Conservation (phyloP, 257 asterid genomes). For the Salvia splendens region DNA sequence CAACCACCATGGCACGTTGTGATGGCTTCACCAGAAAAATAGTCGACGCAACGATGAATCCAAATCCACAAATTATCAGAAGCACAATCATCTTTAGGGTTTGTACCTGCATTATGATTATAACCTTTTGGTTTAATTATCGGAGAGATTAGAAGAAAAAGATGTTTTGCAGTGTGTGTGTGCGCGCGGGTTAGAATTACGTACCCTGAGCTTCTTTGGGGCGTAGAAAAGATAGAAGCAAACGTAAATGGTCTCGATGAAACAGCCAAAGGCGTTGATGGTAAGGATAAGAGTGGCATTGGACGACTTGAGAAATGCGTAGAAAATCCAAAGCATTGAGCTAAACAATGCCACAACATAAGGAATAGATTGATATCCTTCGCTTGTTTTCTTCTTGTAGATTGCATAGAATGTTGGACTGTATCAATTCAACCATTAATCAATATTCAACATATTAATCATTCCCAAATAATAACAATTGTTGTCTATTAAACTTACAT, state of each 20-base stretch:
- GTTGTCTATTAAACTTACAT: slow-evolving; percentile 32
- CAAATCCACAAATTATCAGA: slow-evolving; percentile 46
- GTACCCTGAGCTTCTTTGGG: slow-evolving; percentile 40
- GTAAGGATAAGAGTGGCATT: slow-evolving; percentile 51
- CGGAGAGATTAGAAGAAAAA: too few species aligned
- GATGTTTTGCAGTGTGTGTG: neutral
- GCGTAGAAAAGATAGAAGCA: slow-evolving; percentile 45
- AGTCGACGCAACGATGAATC: slow-evolving; percentile 44
- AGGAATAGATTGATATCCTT: slow-evolving; percentile 49
- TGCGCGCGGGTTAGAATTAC: neutral
- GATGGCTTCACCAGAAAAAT: slow-evolving; percentile 41
- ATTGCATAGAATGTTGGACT: slow-evolving; percentile 49
- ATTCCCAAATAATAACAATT: neutral
- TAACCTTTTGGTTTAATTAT: neutral
- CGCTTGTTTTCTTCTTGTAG: slow-evolving; percentile 52
- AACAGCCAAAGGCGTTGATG: slow-evolving; percentile 49
- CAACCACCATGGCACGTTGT: slow-evolving; percentile 43
- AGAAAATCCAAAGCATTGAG: slow-evolving; percentile 59
- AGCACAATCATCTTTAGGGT: slow-evolving; percentile 44
- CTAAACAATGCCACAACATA: slow-evolving; percentile 52
- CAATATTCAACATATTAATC: neutral
- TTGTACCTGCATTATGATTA: slow-evolving; percentile 38
- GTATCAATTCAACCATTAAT: neutral
- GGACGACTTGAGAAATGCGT: slow-evolving; percentile 48
- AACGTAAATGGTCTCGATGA: slow-evolving; percentile 45